These are phyloP conservation scores for Terfezia boudieri DNA, from an alignment of 495 filamentous ascomycete species.

Conservation along the genomic window DNA sequence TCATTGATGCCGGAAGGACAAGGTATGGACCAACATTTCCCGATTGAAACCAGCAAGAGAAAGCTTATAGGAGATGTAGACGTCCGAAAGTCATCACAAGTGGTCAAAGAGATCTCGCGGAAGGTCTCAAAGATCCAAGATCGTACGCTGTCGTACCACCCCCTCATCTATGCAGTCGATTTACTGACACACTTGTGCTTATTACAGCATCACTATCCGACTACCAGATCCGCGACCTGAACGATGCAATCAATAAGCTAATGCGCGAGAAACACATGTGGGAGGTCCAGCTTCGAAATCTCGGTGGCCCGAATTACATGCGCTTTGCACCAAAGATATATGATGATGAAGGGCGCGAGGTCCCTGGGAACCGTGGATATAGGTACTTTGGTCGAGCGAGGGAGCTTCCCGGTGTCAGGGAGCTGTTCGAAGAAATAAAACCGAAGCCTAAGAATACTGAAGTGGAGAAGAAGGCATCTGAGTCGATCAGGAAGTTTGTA, in stretches of 20 bases:
- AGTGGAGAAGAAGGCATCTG: constrained; percentile 31
- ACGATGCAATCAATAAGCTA: constrained; percentile 97
- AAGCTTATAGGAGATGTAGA: not conserved
- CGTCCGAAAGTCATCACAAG: constrained; percentile 83
- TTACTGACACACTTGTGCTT: not conserved
- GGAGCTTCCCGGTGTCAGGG: constrained; percentile 87
- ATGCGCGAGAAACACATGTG: constrained; percentile 98
- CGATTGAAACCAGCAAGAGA: no score
- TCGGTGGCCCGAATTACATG: constrained; percentile 97
- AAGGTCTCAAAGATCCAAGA: constrained; percentile 95
- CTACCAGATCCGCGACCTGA: constrained; percentile 91
- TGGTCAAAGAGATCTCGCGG: constrained; percentile 89
- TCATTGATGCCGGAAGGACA: constrained; percentile 78
- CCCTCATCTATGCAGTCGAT: not conserved
- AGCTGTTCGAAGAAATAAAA: constrained; percentile 69
- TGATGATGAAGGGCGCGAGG: constrained; percentile 80
- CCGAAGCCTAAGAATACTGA: constrained; percentile 38
- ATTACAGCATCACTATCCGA: constrained; percentile 44
- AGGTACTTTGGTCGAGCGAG: constrained; percentile 74
- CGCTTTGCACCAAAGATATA: constrained; percentile 61
- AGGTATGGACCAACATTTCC: constrained; percentile 19
- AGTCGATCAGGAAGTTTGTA: constrained; percentile 58
- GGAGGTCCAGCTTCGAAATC: constrained; percentile 84
- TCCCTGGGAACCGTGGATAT: constrained; percentile 40
- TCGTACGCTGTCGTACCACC: constrained; percentile 6